Base-by-base conservation (phyloP, 495 filamentous ascomycete genomes). In the Oidiodendron maius region DNA sequence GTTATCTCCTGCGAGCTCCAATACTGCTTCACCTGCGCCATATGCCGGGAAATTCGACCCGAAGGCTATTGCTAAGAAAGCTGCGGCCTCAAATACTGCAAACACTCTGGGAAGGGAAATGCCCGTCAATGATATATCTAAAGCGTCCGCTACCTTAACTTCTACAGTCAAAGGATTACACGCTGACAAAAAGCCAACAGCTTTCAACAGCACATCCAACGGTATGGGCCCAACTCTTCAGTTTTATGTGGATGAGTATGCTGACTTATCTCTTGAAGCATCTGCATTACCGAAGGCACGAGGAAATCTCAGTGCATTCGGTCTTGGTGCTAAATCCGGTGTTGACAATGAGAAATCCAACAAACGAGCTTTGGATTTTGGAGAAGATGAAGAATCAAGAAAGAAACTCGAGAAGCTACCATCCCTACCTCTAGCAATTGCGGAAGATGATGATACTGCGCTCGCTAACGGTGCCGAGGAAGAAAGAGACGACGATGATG, bases 371-470 rank as follows among this genome's bases (percentile, higher is more conserved):
- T 67, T 95, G 21, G 86, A 87, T 45, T 85, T 97, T 56, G 89
- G 83, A 42, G 91, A 96, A 58, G 91, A 96, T 58, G 88, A 94
- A 53, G 80, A 79, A 32, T 84, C 82, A 3, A 80, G 86, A 52
- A 88, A 88, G 59, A 95, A 94, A 65, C 75, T 94, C 49, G 87
- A 89, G 72, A 87, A 84, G 68, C 80, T 93, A 48, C 90, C 89
- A 41, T 87, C 84, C 50, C 80, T 82, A 41, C 78, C 84, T 45
- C 67, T 81, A 38, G 81, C 80, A 53, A 80, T 79, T 36, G 53
- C 59, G 62, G 75, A 82, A 53, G 72, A 79, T 60, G 75, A 73
- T 52, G 70, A 71, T 65, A 67, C 74, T 54, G 70, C 75, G 35
- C 75, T 80, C 52, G 72, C 76, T 59, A 76, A 81, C 64, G 68